Base-by-base conservation (phyloP, 83 land plant species). In the Isoetes engelmannii region DNA sequence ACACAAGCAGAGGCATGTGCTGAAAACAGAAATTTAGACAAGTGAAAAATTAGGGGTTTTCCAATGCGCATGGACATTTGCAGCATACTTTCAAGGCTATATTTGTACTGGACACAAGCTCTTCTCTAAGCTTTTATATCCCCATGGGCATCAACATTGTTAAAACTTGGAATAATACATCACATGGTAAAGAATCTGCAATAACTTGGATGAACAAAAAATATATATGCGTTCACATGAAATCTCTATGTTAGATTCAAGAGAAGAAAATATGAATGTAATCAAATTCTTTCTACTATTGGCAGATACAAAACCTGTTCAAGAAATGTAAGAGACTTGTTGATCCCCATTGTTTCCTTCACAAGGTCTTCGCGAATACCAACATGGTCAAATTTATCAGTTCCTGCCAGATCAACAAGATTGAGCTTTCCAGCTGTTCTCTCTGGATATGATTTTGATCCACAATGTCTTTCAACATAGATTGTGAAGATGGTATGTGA, bases 251-350 rank as follows among this genome's bases (percentile, higher is more conserved):
- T 28, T 28, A 65, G 54, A 7, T 18, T n/a, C 51, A 65, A 9
- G 41, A 7, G 10, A 8, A 65, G 41, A 4, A 43, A 43, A 9
- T 43, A 9, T 28, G 1, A 65, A 10, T 61, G 10, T 20, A 21
- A 61, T 15, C 12, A n/a, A 15, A 61, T 21, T 61, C 12, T 61
- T 15, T n/a, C 12, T 15, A n/a, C 12, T 61, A 7, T 60, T 61
- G 12, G 20, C 12, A 20, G 12, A 20, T 10, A 61, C 20, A 61
- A 61, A 13, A 73, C 81, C 81, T 79, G 81, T 63, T 74, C 79
- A 41, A 79, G 78, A 75, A 79, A 79, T 37, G 74, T 69, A 17
- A 79, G 75, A 20, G 81, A 74, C 61, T 79, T 79, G 67, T 79
- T 79, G 63, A 74, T 74, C 42, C 28, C 13, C 65, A 69, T 48